These are phyloP conservation scores for Mercurialis annua DNA, from an alignment of 345 rosid species.

Conservation along the genomic window DNA sequence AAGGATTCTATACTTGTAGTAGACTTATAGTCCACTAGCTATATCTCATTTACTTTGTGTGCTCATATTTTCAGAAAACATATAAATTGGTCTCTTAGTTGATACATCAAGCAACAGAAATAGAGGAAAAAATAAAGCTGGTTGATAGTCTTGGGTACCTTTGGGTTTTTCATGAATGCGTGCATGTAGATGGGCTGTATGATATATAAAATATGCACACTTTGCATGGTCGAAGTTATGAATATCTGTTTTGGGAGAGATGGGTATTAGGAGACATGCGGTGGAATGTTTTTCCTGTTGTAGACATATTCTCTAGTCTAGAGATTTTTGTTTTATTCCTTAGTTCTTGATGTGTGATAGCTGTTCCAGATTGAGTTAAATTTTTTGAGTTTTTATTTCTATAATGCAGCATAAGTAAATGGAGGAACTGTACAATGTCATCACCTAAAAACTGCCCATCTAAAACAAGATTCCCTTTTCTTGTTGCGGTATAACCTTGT, in stretches of 20 bases:
- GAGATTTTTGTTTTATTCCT: background rate
- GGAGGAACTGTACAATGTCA: conserved; percentile 3
- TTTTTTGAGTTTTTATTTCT: background rate
- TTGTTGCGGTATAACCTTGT: background rate
- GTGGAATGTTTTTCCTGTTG: background rate
- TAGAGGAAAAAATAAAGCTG: background rate
- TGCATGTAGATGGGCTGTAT: background rate
- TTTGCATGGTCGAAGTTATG: background rate
- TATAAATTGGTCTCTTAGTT: background rate
- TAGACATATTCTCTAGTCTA: background rate
- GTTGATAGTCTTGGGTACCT: background rate
- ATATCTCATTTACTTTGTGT: background rate
- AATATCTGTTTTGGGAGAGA: background rate
- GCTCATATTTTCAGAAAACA: background rate
- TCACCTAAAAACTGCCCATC: background rate
- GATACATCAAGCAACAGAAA: background rate
- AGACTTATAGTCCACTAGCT: background rate
- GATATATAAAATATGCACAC: background rate
- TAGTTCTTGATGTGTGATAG: background rate
- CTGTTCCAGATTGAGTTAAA: background rate
- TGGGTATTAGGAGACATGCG: background rate
- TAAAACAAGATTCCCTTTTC: background rate
- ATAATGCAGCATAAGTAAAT: conserved; percentile 6
- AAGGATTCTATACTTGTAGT: conserved; percentile 17
- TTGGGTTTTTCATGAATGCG: background rate